Conservation (phyloP, 306 rosid species). For the Castanopsis chinensis region DNA sequence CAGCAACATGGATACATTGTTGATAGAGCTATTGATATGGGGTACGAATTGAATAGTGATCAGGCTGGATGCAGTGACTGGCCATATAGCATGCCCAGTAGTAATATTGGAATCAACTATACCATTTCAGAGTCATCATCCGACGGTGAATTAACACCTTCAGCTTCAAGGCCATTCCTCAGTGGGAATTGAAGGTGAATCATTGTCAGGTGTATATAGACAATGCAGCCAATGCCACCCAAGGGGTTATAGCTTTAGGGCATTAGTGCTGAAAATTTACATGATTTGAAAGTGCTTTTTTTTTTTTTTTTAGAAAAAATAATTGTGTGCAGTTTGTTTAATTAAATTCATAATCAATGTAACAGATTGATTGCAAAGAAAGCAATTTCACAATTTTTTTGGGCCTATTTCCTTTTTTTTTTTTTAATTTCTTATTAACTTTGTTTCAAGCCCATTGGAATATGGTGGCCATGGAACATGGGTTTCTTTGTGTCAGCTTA, state of each 20-base stretch:
- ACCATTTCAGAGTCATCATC: slow-evolving; percentile 43
- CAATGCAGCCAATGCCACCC: not conserved
- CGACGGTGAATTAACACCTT: slow-evolving; percentile 45
- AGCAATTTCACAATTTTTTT: not conserved
- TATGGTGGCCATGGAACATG: too few relatives aligned
- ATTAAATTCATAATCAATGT: not conserved
- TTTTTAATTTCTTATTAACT: not conserved
- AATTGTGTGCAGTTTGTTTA: not conserved
- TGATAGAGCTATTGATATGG: slow-evolving; percentile 19
- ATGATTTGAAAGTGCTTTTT: not conserved
- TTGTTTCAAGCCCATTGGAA: not conserved
- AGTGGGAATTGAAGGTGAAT: slow-evolving; percentile 12
- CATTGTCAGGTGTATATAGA: slow-evolving; percentile 15
- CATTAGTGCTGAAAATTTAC: not conserved
- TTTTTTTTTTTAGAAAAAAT: not conserved
- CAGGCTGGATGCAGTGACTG: slow-evolving; percentile 39
- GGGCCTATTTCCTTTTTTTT: not conserved
- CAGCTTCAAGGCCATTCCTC: slow-evolving; percentile 28
- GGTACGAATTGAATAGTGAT: slow-evolving; percentile 19
- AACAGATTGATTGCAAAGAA: not conserved
- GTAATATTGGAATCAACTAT: slow-evolving; percentile 15
- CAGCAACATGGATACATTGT: slow-evolving; percentile 22
- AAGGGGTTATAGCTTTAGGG: not conserved
- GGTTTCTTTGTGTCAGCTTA: too few relatives aligned
- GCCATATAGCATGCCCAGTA: slow-evolving; percentile 24